Conservation (phyloP, 2,329 filamentous ascomycete genomes). For the Fonsecaea monophora region DNA sequence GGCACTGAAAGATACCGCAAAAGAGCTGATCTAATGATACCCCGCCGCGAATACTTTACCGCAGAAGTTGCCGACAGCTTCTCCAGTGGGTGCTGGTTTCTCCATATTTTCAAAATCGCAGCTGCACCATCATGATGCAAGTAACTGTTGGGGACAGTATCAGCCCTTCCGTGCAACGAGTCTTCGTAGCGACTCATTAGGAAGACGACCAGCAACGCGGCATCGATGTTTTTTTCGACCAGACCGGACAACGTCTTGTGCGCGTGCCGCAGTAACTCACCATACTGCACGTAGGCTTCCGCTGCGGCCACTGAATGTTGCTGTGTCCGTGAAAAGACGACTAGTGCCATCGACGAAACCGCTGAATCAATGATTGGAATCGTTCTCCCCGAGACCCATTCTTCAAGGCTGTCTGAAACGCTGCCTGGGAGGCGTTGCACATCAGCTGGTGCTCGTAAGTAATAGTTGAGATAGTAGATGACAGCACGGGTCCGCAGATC, state of each 20-base stretch:
- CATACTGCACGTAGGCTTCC: slow-evolving; percentile 41
- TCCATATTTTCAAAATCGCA: slow-evolving; percentile 44
- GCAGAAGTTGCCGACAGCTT: slow-evolving; percentile 34
- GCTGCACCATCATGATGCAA: slow-evolving; percentile 46
- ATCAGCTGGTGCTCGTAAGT: slow-evolving; percentile 36
- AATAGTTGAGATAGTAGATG: slow-evolving; percentile 41
- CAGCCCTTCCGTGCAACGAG: slow-evolving; percentile 11
- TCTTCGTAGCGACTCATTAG: slow-evolving; percentile 42
- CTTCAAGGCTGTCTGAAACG: slow-evolving; percentile 30
- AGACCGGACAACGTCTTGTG: slow-evolving; percentile 29
- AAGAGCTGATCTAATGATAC: slow-evolving; percentile 41
- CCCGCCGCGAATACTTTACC: slow-evolving; percentile 43
- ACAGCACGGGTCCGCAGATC: slow-evolving; percentile 42
- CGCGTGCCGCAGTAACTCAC: slow-evolving; percentile 34
- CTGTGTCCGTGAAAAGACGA: slow-evolving; percentile 41
- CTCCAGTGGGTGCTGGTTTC: slow-evolving; percentile 25
- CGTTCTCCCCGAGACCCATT: slow-evolving; percentile 25
- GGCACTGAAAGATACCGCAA: slow-evolving; percentile 41
- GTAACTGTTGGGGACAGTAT: slow-evolving; percentile 42
- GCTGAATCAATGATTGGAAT: slow-evolving; percentile 42
- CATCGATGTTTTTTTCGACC: slow-evolving; percentile 31
- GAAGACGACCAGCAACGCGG: slow-evolving; percentile 37
- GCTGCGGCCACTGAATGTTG: slow-evolving; percentile 38
- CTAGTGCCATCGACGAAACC: slow-evolving; percentile 43
- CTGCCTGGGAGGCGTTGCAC: slow-evolving; percentile 28